These are phyloP conservation scores for Sporothrix sp. DNA, from an alignment of 2,329 filamentous ascomycete species.

Conservation along the genomic window DNA sequence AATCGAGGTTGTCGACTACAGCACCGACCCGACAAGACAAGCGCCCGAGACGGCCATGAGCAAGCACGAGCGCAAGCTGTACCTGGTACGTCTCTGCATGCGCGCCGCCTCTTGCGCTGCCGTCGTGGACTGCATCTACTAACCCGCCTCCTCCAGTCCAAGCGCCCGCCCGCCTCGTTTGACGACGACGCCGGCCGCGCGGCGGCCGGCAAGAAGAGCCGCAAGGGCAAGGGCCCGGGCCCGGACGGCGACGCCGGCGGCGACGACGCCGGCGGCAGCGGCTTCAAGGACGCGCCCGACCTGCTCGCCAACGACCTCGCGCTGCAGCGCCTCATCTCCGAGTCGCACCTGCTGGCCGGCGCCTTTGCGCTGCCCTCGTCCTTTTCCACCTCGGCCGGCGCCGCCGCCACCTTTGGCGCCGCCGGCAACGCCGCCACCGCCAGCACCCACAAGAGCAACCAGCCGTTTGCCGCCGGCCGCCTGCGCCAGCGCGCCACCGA, in stretches of 20 bases:
- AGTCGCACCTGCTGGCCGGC: conserved; percentile 74
- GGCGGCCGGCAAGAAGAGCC: conserved; percentile 18
- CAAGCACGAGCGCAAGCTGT: conserved; percentile 64
- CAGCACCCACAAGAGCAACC: conserved; percentile 19
- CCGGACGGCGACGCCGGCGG: conserved; percentile 19
- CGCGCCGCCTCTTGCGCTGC: neutral
- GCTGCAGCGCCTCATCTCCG: conserved; percentile 78
- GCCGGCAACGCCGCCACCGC: conserved; percentile 25
- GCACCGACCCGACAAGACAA: conserved; percentile 27
- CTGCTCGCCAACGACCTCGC: conserved; percentile 88
- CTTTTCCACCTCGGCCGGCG: conserved; percentile 30
- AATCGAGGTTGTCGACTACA: conserved; percentile 56
- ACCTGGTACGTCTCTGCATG: too few species aligned
- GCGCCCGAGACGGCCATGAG: conserved; percentile 34
- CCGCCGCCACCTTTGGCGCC: conserved; percentile 25
- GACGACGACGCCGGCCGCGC: conserved; percentile 1
- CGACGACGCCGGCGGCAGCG: conserved; percentile 43
- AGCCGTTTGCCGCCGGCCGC: conserved; percentile 49
- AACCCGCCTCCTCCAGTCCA: conserved; percentile 32
- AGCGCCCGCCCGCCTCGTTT: conserved; percentile 33
- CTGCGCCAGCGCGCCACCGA: conserved; percentile 75
- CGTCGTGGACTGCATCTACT: too few species aligned
- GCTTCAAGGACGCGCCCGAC: conserved; percentile 49
- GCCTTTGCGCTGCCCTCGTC: conserved; percentile 31
- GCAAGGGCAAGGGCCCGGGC: neutral